Percentiles rank a stretch among this genome's conserved stretches.
Evolutionary conservation across 768 basidiomycete species (phyloP).

Genomic region (Tricholoma sp.): DNA sequence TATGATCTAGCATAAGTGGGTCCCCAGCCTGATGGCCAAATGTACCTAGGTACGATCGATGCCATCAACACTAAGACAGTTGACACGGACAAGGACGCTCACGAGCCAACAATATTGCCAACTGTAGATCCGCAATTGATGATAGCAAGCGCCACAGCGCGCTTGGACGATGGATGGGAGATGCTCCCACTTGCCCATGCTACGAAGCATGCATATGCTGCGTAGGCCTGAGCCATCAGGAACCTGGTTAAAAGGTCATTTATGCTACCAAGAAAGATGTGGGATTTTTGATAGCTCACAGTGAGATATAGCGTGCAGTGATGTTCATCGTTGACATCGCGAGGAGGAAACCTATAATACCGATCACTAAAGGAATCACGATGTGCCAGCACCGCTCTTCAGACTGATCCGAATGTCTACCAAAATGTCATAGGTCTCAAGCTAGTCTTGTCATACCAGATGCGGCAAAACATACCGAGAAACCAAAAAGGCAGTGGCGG

Average conservation of each 20-base stretch:
- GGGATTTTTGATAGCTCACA: constrained; percentile 35
- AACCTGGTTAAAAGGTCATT: constrained; percentile 37
- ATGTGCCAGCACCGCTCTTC: constrained; percentile 79
- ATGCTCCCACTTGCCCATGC: constrained; percentile 51
- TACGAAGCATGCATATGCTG: constrained; percentile 60
- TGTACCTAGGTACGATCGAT: constrained; percentile 37
- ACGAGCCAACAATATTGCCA: constrained; percentile 83
- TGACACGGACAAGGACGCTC: constrained; percentile 26
- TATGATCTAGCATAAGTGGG: constrained; percentile 66
- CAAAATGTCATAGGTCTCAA: constrained; percentile 1
- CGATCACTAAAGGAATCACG: constrained; percentile 47
- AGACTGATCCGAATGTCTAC: constrained; percentile 69
- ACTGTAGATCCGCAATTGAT: constrained; percentile 79
- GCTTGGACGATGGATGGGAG: constrained; percentile 74
- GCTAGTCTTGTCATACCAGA: neutral
- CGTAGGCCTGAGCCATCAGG: constrained; percentile 73
- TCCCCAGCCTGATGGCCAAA: constrained; percentile 65
- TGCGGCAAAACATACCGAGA: constrained; percentile 35
- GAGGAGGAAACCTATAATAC: constrained; percentile 70
- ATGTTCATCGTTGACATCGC: constrained; percentile 67
- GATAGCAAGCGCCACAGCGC: constrained; percentile 76
- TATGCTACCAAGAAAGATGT: neutral
- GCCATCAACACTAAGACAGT: constrained; percentile 4
- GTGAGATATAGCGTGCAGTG: constrained; percentile 62
- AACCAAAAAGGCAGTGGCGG: constrained; percentile 49